These are phyloP conservation scores for Triangularia verruculosa DNA, from an alignment of 2,329 filamentous ascomycete species.

Conservation along the genomic window DNA sequence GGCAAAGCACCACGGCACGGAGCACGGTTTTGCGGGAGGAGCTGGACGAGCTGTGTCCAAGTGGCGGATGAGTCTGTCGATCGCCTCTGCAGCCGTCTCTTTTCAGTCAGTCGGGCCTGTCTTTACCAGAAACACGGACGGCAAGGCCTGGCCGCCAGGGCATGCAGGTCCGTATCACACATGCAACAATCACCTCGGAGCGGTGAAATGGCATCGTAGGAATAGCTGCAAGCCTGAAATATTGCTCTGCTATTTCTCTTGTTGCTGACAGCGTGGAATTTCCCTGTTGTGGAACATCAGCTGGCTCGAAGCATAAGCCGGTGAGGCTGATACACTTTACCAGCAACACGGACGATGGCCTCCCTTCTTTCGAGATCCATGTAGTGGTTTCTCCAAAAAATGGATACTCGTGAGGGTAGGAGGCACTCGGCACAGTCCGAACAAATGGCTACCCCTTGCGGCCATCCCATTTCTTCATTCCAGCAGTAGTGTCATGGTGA, in stretches of 20 bases:
- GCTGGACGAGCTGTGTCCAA: background rate
- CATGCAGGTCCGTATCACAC: slow-evolving; percentile 4
- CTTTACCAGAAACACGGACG: background rate
- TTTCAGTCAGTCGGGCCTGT: background rate
- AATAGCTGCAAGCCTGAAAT: background rate
- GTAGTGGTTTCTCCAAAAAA: background rate
- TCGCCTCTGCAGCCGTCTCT: slow-evolving; percentile 6
- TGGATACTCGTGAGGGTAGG: background rate
- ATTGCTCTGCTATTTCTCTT: background rate
- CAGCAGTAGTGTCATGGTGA: background rate
- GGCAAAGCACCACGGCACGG: background rate
- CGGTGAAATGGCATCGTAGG: background rate
- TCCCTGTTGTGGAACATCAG: slow-evolving; percentile 1
- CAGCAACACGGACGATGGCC: background rate
- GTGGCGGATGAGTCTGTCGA: slow-evolving; percentile 5
- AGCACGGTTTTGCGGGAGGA: background rate
- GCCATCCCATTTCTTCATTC: background rate
- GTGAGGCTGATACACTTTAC: background rate
- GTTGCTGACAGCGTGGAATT: slow-evolving; percentile 1
- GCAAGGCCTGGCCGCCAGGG: background rate
- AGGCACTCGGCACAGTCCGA: slow-evolving; percentile 3
- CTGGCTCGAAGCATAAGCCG: background rate
- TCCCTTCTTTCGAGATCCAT: background rate
- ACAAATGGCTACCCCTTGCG: background rate
- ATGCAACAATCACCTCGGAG: background rate